Base-by-base conservation (phyloP, 495 filamentous ascomycete species). In the Aspergillus incahuasiensis region DNA sequence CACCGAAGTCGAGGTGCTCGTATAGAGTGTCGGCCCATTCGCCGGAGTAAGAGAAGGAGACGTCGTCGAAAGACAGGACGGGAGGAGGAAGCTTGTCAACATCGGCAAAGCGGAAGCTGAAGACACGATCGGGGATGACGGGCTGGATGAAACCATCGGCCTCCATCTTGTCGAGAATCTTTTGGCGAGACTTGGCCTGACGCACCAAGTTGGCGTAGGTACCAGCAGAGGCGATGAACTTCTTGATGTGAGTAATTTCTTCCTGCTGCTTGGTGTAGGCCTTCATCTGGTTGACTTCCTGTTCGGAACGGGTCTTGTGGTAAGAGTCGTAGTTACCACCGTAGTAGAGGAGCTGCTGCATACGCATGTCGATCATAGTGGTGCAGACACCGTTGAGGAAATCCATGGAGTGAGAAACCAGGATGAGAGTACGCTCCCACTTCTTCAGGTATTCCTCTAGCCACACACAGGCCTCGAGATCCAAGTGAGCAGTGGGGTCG, bases 121-220 rank as follows among this genome's bases (percentile, higher is more conserved):
- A 98, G 65, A 97, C 89, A 43, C 87, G 82, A 74, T 98, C 94
- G 56, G 81, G 70, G 57, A 81, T 72, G 54, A 98, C 90, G 25
- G 89, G 87, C 77, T 98, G 87, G 65, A 98, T 97, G 72, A 97
- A 91, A 60, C 94, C 94, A 63, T 98, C 94, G 53, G 94, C 95
- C 79, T 97, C 94, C 94, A 98, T 98, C 82, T 98, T 98, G 82
- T 98, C 94, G 55, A 98, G 83, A 72, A 98, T 97, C 89, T 98
- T 98, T 75, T 98, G 94, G 46, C 94, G 86, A 28, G 94, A 97
- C 80, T 98, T 98, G 72, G 94, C 94, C 78, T 98, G 94, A 67
- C 91, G 80, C 65, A 99, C 94, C 74, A 99, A 83, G 79, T 99
- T 99, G 81, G 94, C 94, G 69, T 99, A 99, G 56, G 94, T 99